Base-by-base conservation (phyloP, 1,284 basidiomycete genomes). In the Coniferiporia weirii region DNA sequence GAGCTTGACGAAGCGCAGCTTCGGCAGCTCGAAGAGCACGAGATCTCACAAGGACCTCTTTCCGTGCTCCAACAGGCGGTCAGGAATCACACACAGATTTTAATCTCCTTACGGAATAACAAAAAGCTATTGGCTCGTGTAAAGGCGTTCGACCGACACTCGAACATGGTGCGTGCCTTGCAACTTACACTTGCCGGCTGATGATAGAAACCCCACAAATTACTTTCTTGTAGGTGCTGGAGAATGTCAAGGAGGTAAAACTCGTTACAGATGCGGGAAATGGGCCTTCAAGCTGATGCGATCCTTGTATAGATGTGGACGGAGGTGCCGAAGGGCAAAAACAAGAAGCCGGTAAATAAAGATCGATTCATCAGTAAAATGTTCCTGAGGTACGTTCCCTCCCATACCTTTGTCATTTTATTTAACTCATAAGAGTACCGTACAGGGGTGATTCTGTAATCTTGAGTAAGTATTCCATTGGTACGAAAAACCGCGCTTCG, bases 311-410 rank as follows among this genome's bases (percentile, higher is more conserved):
- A 96, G 91, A 98, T 98, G 96, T 99, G 97, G 97, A 98, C 95
- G 32, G 97, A 99, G 73, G 76, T 90, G 56, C 97, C 97, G 20
- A 99, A 98, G 75, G 94, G 94, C 54, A 99, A 98, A 78, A 94
- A 93, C 72, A 97, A 97, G 78, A 98, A 98, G 74, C 92, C 97
- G 2, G 88, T 99, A 62, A 98, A 99, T 80, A 98, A 97, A 76
- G 95, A 99, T 76, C 84, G 97, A 47, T 99, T 99, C 78, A 97
- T 99, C 72, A 97, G 94, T 76, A 99, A 96, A 76, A 97, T 98
- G 88, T 94, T 93, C 72, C 72, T 93, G 61, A 81, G 91, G 91
- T 91, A 67, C 71, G 15, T 51, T 34, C 10, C 35, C 13, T 9
- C 20, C 38, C 40, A 43, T 19, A 27, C 48, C 44, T 59, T 53